phyloP scores from a whole-genome alignment of 208 protist genomes.

The Acanthamoeba sp. region DNA sequence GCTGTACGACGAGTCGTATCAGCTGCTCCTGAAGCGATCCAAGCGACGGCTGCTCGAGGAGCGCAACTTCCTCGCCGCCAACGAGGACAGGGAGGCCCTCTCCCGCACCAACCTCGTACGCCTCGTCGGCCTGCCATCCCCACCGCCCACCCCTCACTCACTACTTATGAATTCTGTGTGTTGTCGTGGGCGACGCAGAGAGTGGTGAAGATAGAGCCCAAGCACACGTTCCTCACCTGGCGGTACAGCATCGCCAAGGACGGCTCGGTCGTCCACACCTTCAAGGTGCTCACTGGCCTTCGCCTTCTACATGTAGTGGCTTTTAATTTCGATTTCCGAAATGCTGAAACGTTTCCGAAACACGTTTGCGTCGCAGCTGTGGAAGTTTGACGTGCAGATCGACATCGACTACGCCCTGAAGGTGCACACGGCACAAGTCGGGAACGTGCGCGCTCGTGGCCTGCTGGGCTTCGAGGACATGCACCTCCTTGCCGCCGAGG shows the following conservation, averaged over 20 bases:
- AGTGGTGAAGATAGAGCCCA: not conserved
- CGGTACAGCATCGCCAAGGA: slow-evolving; percentile 4
- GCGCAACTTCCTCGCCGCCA: not conserved
- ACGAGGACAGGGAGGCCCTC: not conserved
- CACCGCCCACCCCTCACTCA: no score
- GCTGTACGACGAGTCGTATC: slow-evolving; percentile 29
- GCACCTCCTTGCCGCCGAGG: slow-evolving; percentile 18
- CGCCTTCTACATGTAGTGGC: no score
- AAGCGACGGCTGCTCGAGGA: not conserved
- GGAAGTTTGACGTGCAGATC: slow-evolving; percentile 17
- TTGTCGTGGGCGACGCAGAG: not conserved
- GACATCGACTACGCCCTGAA: not conserved
- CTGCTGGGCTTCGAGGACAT: slow-evolving; percentile 16
- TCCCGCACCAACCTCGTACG: not conserved
- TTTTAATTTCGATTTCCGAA: no score
- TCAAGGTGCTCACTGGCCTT: no score
- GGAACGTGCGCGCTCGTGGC: slow-evolving; percentile 2
- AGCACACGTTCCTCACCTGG: slow-evolving; percentile 35
- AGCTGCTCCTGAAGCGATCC: slow-evolving; percentile 35
- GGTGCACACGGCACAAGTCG: not conserved
- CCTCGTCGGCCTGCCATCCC: no score
- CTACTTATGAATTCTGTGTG: no score
- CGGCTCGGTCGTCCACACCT: not conserved
- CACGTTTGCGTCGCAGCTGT: not conserved
- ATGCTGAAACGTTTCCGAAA: no score